Evolutionary conservation across 345 rosid species (phyloP), one percentile per base, ranked within the genome.

Genomic region (Nasturtium officinale): DNA sequence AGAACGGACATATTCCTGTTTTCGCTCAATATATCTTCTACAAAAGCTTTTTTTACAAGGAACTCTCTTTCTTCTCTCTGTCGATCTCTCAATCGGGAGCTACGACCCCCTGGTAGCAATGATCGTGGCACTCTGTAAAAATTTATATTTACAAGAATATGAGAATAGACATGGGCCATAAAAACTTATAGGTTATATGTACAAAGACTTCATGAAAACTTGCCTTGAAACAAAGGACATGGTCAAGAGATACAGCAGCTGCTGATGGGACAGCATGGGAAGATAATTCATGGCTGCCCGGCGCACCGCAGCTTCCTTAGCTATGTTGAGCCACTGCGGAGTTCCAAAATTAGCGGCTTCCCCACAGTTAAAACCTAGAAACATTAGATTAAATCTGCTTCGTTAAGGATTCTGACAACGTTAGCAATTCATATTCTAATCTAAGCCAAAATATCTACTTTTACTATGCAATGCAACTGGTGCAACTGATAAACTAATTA

Each of bases 261-360:
- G 99, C 81, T 92, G 97, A 85, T 95, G 99, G 43, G 99, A 95
- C 73, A 95, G 93, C 99, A 95, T 95, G 26, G 99, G 99, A 70
- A 95, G 92, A 86, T 90, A 95, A 84, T 90, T 95, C 99, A 95
- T 95, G 57, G 99, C 99, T 69, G 99, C 99, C 81, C 99, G 84
- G 5, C 99, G 98, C 32, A 95, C 90, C 58, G 98, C 99, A 79
- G 99, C 99, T 77, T 90, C 99, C 85, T 89, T 95, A 13, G 99
- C 99, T 78, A 91, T 85, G 75, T 78, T 82, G 69, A 95, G 96
- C 99, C 99, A 95, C 79, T 89, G 94, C 26, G 99, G 92, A 73
- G 99, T 95, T 67, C 97, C 98, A 83, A 95, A 95, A 77, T 95
- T 95, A 69, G 99, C 97, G 32, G 99, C 99, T 83, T 95, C 99